phyloP scores from a whole-genome alignment of 768 basidiomycete species.

The Calocera cornea region DNA sequence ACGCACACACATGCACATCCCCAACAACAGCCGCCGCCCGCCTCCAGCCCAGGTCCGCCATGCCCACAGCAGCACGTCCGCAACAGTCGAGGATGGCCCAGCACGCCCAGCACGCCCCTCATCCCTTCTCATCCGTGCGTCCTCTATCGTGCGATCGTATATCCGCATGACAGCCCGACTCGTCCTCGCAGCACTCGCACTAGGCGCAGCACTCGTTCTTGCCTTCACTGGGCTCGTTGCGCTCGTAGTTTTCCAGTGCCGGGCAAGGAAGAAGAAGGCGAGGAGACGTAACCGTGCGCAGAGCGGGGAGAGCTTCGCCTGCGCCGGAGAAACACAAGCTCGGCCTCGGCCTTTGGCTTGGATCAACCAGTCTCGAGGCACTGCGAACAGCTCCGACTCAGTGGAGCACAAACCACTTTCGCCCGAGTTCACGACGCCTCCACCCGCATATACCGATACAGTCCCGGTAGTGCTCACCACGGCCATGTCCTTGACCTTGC shows the following conservation, averaged over 20 bases:
- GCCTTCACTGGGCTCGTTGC: background rate
- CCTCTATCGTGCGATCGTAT: background rate
- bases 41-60: background rate
- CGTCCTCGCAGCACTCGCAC: background rate
- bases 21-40: background rate
- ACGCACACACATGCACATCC: conserved; percentile 2
- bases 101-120: background rate
- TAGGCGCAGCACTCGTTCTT: background rate
- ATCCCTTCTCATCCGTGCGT: conserved; percentile 2
- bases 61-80: too few relatives aligned
- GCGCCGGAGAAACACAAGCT: background rate
- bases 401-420: background rate
- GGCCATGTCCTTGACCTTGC: background rate
- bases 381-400: background rate
- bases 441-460: background rate
- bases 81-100: background rate
- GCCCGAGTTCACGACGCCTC: background rate
- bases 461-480: background rate
- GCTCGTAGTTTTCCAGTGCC: background rate
- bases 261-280: background rate
- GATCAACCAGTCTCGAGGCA: background rate
- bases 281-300: background rate
- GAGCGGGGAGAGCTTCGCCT: background rate
- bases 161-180: conserved; percentile 2
- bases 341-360: background rate